phyloP scores from a whole-genome alignment of 1,139 yeast genomes.

The Saccharomycopsis phalli region DNA sequence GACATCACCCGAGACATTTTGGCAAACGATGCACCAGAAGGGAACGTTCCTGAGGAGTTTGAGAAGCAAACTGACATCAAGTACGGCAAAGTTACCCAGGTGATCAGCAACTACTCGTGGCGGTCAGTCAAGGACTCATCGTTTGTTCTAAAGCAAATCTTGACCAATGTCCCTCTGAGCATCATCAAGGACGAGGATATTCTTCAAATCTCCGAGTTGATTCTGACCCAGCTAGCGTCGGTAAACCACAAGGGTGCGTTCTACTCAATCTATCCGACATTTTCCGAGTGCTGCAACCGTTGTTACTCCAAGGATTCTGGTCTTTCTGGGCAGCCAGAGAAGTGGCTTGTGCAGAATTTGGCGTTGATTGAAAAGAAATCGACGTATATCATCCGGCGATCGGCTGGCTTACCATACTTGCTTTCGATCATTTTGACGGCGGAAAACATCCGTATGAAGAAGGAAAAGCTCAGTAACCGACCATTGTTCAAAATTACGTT shows the following conservation, averaged over 20 bases:
- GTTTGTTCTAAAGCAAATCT: slow-evolving; percentile 39
- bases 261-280: slow-evolving; percentile 77
- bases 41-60: slow-evolving; percentile 41
- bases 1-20: slow-evolving; percentile 42
- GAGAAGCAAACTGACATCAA: slow-evolving; percentile 32
- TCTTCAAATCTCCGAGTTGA: slow-evolving; percentile 39
- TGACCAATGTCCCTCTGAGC: slow-evolving; percentile 23
- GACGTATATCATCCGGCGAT: slow-evolving; percentile 73
- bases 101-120: slow-evolving; percentile 73
- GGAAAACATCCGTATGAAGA: slow-evolving; percentile 26
- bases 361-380: slow-evolving; percentile 44
- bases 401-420: slow-evolving; percentile 84
- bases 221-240: slow-evolving; percentile 58
- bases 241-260: slow-evolving; percentile 90
- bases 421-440: slow-evolving; percentile 66
- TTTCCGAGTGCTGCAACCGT: slow-evolving; percentile 49
- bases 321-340: slow-evolving; percentile 33
- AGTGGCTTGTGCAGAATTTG: slow-evolving; percentile 52
- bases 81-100: slow-evolving; percentile 37
- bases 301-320: slow-evolving; percentile 30
- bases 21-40: slow-evolving; percentile 63
- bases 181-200: slow-evolving; percentile 26
- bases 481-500: slow-evolving; percentile 42
- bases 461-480: slow-evolving; percentile 21
- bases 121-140: slow-evolving; percentile 77